A percentile compares a stretch with the other conserved stretches of the same genome.
phyloP scores from a whole-genome alignment of 2,329 filamentous ascomycete species.

The Cryphonectria nitschkei region DNA sequence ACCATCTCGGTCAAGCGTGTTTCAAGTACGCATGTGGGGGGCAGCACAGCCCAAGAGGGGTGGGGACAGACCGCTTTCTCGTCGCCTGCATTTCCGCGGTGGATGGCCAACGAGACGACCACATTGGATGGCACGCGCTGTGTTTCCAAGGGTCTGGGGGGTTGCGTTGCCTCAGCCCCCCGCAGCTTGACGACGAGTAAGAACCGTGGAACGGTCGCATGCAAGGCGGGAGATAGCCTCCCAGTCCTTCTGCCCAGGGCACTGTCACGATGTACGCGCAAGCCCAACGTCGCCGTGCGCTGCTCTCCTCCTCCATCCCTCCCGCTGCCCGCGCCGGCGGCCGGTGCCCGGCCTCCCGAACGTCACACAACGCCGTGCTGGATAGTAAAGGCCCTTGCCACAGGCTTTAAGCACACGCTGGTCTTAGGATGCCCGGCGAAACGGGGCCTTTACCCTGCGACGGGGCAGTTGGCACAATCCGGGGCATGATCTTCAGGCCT shows the following conservation, averaged over 20 bases:
- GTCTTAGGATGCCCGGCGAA: background rate
- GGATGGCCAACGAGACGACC: background rate
- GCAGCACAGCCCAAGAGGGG: conserved; percentile 16
- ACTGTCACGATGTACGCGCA: background rate
- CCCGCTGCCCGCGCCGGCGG: background rate
- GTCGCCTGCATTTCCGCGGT: conserved; percentile 3
- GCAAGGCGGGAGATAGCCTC: background rate
- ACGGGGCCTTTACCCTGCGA: conserved; percentile 4
- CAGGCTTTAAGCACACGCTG: background rate
- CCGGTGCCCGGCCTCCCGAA: conserved; percentile 6
- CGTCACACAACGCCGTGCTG: conserved; percentile 1
- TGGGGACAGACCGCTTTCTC: conserved; percentile 15
- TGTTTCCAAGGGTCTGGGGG: background rate
- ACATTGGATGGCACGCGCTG: conserved; percentile 16
- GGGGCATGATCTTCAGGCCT: conserved; percentile 14
- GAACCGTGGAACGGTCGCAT: background rate
- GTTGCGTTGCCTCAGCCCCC: background rate
- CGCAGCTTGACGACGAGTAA: background rate
- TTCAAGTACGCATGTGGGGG: conserved; percentile 24
- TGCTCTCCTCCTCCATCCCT: background rate
- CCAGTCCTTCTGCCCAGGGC: background rate
- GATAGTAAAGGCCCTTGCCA: background rate
- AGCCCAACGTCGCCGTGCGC: background rate
- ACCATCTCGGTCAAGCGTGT: conserved; percentile 27
- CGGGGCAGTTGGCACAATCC: conserved; percentile 6